Base-by-base conservation (phyloP, 2,329 filamentous ascomycete species). In the Cladosporium sp. region DNA sequence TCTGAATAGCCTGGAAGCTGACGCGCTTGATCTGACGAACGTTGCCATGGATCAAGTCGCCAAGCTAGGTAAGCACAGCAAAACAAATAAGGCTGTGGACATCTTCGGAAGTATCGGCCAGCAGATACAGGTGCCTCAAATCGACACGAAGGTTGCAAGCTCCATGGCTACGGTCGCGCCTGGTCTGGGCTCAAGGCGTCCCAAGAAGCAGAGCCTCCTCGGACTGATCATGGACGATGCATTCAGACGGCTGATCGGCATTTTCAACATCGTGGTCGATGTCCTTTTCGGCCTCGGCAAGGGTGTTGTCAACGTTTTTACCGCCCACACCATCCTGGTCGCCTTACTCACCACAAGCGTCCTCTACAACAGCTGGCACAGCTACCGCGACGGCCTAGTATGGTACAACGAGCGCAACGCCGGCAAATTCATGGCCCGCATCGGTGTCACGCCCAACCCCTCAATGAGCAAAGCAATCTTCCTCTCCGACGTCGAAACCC, bases 341-440 rank as follows among this genome's bases (percentile, higher is more conserved):
- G 73, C 83, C 2, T 76, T 94, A 16, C 82, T 98, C 21, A 81
- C 83, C 0, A 72, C 90, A 33, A 97, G 93, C 73, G 78, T 88
- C 14, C 73, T 92, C 12, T 84, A 88, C 58, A 98, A 98, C 73
- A 78, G 90, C 26, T 84, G 93, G 70, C 87, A 93, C 73, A 88
- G 91, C 0, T 91, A 90, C 14, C 87, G 89, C 68, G 88, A 92
- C 74, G 86, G 86, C 7, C 87, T 88, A 72, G 83, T 85, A 1
- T 98, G 93, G 93, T 97, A 91, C 90, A 84, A 86, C 55, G 94
- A 98, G 79, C 87, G 92, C 65, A 89, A 87, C 67, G 92, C 93
- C 1, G 86, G 85, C 18, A 88, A 84, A 49, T 97, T 94, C 77
- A 95, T 99, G 92, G 82, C 83, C 37, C 84, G 89, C 14, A 80